Base-by-base conservation (phyloP, 139 green algal species). In the Edaphochlamys debaryana region DNA sequence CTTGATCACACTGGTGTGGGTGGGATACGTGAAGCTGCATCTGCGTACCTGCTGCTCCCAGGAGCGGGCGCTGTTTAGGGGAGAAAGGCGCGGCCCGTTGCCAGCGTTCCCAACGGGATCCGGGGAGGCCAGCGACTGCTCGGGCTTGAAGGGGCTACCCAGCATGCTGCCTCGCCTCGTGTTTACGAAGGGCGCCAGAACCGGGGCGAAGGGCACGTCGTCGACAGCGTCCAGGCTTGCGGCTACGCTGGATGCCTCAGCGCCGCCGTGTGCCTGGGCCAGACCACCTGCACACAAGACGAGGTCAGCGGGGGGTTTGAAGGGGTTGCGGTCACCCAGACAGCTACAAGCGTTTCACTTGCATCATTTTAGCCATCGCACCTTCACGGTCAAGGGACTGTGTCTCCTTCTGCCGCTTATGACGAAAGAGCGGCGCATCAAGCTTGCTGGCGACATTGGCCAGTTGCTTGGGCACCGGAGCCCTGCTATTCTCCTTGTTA, bases 401-500 rank as follows among this genome's bases (percentile, higher is more conserved):
- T 11, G 9, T 72, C 36, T 19, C 37, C 37, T 5, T 38, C 19
- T 8, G 54, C 20, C 15, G 15, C n/a, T 8, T 19, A 29, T 63
- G 37, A 30, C 58, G 37, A 27, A 60, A 80, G 2, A 80, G 37
- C 6, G 73, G 73, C 6, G 73, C 73, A 11, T 41, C 8, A 19
- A 80, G 56, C 30, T 80, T 80, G 40, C 25, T 60, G 29, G 48
- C 38, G 0, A 80, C 73, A 30, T 69, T 29, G 29, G 40, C 27
- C 9, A 60, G 67, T 4, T 69, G 58, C 20, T 58, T 80, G 4
- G 58, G 23, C 25, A 40, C 52, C 29, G 23, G 13, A 5, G 54
- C 50, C 40, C n/a, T 80, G 0, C 8, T 41, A 58, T 80, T 80
- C 54, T 80, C 73, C 73, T 80, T 80, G 40, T 80, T 69, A 29